Percentiles rank a stretch among this genome's conserved stretches.
Conservation (phyloP, 1,284 basidiomycete genomes). For the Cryptococcus neoformans region DNA sequence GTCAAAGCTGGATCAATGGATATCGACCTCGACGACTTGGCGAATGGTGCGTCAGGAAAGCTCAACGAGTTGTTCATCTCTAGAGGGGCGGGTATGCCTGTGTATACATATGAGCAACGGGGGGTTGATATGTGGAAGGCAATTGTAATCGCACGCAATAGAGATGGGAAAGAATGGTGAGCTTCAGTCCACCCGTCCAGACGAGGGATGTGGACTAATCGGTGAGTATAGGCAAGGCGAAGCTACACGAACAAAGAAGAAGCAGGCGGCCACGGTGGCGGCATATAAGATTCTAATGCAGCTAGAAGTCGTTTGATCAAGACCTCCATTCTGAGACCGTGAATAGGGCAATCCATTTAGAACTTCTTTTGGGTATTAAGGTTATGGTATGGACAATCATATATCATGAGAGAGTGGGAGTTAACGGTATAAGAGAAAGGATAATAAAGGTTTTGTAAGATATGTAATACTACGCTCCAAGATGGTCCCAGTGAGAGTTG, state of each 20-base stretch:
- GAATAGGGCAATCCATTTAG: too few relatives aligned
- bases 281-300: constrained; percentile 32
- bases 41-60: constrained; percentile 18
- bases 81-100: constrained; percentile 18
- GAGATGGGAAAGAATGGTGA: constrained; percentile 20
- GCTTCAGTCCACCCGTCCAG: neutral
- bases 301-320: constrained; percentile 3
- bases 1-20: neutral
- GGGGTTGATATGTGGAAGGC: constrained; percentile 16
- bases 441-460: too few relatives aligned
- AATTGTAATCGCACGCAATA: constrained; percentile 11
- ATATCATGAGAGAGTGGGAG: too few relatives aligned
- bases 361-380: too few relatives aligned
- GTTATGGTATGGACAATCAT: too few relatives aligned
- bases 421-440: too few relatives aligned
- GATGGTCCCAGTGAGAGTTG: too few relatives aligned
- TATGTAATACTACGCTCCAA: too few relatives aligned
- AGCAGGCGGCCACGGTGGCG: constrained; percentile 27
- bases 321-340: too few relatives aligned
- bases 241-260: constrained; percentile 29
- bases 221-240: constrained; percentile 9
- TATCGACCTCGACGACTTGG: constrained; percentile 11
- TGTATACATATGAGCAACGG: constrained; percentile 4
- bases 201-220: too few relatives aligned
- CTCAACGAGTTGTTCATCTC: constrained; percentile 25